Percentiles rank a stretch among this genome's conserved stretches.
These are phyloP conservation scores for Plasmodium berghei DNA, from an alignment of 169 alveolate species.

Conservation along the genomic window DNA sequence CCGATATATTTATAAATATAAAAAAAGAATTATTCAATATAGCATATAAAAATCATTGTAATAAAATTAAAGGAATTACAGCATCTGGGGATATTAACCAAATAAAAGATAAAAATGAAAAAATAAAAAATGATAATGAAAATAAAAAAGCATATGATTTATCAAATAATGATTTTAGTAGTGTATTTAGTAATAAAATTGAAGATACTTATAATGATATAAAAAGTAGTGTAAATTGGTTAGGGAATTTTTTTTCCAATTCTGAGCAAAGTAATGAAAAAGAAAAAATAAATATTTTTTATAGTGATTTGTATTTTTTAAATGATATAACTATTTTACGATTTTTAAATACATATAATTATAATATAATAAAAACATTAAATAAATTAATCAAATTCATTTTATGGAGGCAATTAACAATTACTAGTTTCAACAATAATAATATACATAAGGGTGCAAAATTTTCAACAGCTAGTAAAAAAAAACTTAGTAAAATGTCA, in stretches of 20 bases:
- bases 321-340: slow-evolving; percentile 59
- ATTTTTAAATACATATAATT: slow-evolving; percentile 53
- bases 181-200: slow-evolving; percentile 34
- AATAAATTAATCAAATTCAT: slow-evolving; percentile 58
- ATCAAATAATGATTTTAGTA: slow-evolving; percentile 41
- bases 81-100: not conserved
- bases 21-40: slow-evolving; percentile 39
- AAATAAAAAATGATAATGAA: not conserved
- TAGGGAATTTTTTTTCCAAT: slow-evolving; percentile 60
- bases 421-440: slow-evolving; percentile 29
- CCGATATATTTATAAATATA: slow-evolving; percentile 20
- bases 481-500: not conserved
- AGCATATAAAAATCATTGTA: slow-evolving; percentile 36
- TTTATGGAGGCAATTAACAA: slow-evolving; percentile 60
- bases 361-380: slow-evolving; percentile 38
- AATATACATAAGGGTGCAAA: not conserved
- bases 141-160: slow-evolving; percentile 34
- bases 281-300: slow-evolving; percentile 31
- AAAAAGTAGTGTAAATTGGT: slow-evolving; percentile 64
- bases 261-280: slow-evolving; percentile 42
- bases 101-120: not conserved
- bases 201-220: slow-evolving; percentile 73
- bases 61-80: not conserved
- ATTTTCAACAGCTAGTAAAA: no score
- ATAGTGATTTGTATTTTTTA: slow-evolving; percentile 49